Conservation (phyloP, 257 asterid genomes). For the Lycium barbarum region DNA sequence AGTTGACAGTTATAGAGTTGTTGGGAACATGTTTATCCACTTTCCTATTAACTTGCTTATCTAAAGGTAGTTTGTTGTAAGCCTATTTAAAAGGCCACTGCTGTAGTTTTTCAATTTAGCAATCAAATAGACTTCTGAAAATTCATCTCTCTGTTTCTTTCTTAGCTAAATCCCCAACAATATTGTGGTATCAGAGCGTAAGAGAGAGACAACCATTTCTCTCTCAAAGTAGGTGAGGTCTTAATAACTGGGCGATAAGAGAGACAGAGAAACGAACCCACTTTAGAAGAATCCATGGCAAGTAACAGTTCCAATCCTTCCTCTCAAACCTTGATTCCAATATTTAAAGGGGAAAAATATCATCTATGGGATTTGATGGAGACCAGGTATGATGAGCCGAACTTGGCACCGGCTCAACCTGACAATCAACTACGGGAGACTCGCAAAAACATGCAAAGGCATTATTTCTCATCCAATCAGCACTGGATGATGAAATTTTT, state of each 20-base stretch:
- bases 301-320: not conserved
- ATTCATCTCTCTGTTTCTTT: too few species aligned
- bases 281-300: not conserved
- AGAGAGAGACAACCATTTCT: not conserved
- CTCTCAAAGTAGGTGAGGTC: not conserved
- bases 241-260: not conserved
- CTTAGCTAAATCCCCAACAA: not conserved
- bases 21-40: too few species aligned
- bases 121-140: too few species aligned
- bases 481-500: not conserved
- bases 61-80: not conserved
- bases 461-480: conserved; percentile 6
- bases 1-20: too few species aligned
- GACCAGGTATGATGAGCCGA: too few species aligned
- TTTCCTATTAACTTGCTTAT: too few species aligned
- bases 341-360: conserved; percentile 5
- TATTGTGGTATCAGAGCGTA: not conserved
- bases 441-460: conserved; percentile 3
- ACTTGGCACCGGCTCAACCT: not conserved
- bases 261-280: too few species aligned
- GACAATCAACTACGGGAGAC: not conserved
- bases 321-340: too few species aligned
- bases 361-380: not conserved
- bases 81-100: not conserved
- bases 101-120: too few species aligned